Conservation (phyloP, 306 rosid species). For the Trifolium fragiferum region DNA sequence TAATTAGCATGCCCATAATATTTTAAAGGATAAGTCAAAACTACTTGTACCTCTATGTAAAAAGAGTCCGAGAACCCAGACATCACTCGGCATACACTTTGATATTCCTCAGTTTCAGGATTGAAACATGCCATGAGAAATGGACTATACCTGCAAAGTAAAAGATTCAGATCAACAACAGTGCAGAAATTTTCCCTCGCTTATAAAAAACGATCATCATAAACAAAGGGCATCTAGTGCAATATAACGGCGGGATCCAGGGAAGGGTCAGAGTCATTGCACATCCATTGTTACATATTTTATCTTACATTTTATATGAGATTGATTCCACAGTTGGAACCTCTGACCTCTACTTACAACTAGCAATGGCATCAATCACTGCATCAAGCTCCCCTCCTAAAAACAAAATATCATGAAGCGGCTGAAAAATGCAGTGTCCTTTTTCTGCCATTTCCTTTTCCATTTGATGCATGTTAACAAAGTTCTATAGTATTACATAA, state of each 20-base stretch:
- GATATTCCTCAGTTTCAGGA: slow-evolving; percentile 87
- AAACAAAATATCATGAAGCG: background rate
- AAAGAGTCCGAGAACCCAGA: slow-evolving; percentile 92
- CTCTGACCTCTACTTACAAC: background rate
- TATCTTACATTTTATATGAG: background rate
- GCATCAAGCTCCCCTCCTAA: background rate
- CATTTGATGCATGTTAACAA: background rate
- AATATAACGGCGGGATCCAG: background rate
- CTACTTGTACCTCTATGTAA: slow-evolving; percentile 67
- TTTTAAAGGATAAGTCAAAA: slow-evolving; percentile 14
- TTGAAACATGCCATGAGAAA: slow-evolving; percentile 93
- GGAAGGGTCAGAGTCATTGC: background rate
- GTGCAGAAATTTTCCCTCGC: slow-evolving; percentile 2
- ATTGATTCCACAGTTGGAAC: slow-evolving; percentile 7
- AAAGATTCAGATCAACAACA: slow-evolving; percentile 21
- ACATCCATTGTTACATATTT: background rate
- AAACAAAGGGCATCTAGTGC: background rate
- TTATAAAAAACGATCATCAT: slow-evolving; percentile 6
- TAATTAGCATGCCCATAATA: slow-evolving; percentile 16
- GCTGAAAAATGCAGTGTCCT: slow-evolving; percentile 1
- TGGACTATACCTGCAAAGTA: slow-evolving; percentile 83
- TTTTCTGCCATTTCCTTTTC: slow-evolving; percentile 1
- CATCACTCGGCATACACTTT: slow-evolving; percentile 96
- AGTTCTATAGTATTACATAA: background rate
- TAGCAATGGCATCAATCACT: background rate